These are phyloP conservation scores for Geranium brycei DNA, from an alignment of 345 rosid genomes.

Conservation along the genomic window DNA sequence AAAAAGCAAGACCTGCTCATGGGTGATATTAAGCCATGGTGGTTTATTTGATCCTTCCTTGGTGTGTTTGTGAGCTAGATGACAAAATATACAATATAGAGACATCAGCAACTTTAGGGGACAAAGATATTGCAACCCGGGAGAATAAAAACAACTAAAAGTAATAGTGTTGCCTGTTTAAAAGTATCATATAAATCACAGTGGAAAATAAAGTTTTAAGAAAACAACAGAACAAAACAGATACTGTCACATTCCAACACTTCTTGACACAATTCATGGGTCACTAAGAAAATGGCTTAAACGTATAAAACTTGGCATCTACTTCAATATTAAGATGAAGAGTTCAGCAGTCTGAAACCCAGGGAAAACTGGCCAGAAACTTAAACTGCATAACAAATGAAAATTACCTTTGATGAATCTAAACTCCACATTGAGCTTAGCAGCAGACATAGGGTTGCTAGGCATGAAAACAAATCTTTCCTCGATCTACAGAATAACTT, in stretches of 20 bases:
- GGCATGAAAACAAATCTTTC: conserved; percentile 56
- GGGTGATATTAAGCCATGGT: conserved; percentile 76
- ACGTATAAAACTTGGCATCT: background rate
- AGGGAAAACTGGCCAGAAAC: background rate
- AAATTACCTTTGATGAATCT: conserved; percentile 47
- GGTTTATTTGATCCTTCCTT: conserved; percentile 77
- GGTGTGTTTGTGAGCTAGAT: conserved; percentile 56
- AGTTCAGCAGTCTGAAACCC: background rate
- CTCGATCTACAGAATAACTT: conserved; percentile 30
- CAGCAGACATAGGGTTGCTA: conserved; percentile 45
- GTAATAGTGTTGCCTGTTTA: background rate
- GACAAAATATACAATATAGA: background rate
- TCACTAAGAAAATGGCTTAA: background rate
- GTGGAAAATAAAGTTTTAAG: background rate
- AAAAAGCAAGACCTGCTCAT: conserved; percentile 37
- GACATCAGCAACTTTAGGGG: background rate
- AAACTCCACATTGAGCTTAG: conserved; percentile 57
- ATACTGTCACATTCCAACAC: background rate
- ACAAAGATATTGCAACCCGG: background rate
- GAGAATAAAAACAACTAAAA: background rate
- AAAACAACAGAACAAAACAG: background rate
- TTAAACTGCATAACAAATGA: background rate
- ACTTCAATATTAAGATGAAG: background rate
- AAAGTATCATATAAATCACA: background rate
- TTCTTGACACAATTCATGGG: background rate